Evolutionary conservation across 768 basidiomycete species (phyloP).

Genomic region (Russula earlei): DNA sequence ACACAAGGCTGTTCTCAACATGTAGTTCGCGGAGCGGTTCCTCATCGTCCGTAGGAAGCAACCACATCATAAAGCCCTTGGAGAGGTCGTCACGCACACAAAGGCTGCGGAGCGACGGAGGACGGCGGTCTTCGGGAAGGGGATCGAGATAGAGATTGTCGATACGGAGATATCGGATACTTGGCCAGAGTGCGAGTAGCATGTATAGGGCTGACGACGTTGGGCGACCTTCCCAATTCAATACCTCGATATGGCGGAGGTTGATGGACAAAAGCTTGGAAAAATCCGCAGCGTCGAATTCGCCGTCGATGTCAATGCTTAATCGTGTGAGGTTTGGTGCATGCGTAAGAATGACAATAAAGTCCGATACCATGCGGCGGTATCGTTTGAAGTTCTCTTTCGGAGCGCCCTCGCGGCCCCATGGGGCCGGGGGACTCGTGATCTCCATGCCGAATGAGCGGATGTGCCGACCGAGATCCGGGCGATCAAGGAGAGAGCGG

Average conservation of each 20-base stretch:
- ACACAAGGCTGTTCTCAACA: not conserved
- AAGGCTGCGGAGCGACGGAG: constrained; percentile 1
- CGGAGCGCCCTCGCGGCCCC: not conserved
- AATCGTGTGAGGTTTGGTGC: constrained; percentile 11
- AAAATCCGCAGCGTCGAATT: constrained; percentile 1
- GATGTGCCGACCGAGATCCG: constrained; percentile 9
- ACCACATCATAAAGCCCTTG: constrained; percentile 8
- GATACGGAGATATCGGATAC: constrained; percentile 12
- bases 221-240: constrained; percentile 17
- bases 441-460: constrained; percentile 15
- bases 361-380: constrained; percentile 1
- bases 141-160: constrained; percentile 8
- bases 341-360: constrained; percentile 6
- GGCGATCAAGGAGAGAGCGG: not conserved
- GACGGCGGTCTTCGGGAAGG: constrained; percentile 1
- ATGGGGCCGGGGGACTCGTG: constrained; percentile 1
- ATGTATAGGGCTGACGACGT: constrained; percentile 5
- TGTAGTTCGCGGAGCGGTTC: constrained; percentile 14
- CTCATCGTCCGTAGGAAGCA: not conserved
- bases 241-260: constrained; percentile 5
- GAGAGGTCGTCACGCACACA: constrained; percentile 5
- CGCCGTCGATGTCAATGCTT: constrained; percentile 13
- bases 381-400: not conserved
- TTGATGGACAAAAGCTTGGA: constrained; percentile 2
- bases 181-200: constrained; percentile 11